Evolutionary conservation across 768 basidiomycete species (phyloP), one percentile per base, ranked within the genome.

Genomic region (Lentinula lateritia): DNA sequence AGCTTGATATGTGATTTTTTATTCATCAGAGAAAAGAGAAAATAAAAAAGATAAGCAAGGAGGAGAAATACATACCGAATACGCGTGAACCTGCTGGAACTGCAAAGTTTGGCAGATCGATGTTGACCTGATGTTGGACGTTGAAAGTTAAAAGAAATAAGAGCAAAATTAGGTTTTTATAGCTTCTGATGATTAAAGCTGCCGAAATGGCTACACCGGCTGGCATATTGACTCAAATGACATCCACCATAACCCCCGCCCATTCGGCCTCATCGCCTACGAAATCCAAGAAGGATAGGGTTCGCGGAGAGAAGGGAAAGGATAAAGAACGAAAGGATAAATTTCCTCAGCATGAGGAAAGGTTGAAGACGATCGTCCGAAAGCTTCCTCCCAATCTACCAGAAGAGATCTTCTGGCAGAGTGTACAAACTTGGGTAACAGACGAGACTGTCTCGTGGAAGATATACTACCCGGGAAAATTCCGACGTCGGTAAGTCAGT

Each of bases 401-500:
- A 4, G 94, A 95, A 67, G 86, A 86, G 2, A 75, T 97, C 58
- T 98, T 99, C 75, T 99, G 96, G 96, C 85, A 89, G 67, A 93
- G 91, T 63, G 93, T 95, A 3, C 79, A 86, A 57, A 70, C 79
- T 1, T 98, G 95, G 95, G 89, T 95, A 15, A 80, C 84, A 1
- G 87, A 90, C 16, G 87, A 93, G 39, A 84, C 87, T 0, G 74
- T 82, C 7, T 68, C 74, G 10, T 93, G 89, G 90, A 90, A 84
- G 70, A 66, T 72, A 1, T 93, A 81, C 67, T 80, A 80, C 66
- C 79, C 79, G 1, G 91, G 92, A 9, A 92, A 92, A 74, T 69
- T 85, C 62, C 79, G 82, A 67, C 89, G 86, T 69, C 81, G 85
- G 90, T 92, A 67, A 52, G 80, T 75, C 42, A 43, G 13, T 39